Evolutionary conservation across 2,329 filamentous ascomycete genomes (phyloP).

Genomic region (Aschersonia sp.): DNA sequence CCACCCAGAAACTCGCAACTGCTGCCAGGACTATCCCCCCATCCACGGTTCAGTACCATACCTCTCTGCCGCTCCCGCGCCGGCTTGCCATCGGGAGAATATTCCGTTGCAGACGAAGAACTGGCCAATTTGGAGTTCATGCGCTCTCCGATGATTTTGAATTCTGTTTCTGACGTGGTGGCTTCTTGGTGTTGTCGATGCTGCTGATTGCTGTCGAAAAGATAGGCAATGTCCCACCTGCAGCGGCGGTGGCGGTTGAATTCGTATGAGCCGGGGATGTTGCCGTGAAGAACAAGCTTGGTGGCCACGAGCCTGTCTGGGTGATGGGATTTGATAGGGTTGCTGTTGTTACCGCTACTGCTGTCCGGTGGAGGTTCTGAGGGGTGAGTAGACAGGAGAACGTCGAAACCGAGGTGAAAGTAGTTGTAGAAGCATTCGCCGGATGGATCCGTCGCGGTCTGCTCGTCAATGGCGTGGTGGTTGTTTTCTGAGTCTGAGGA

Average conservation of each 20-base stretch:
- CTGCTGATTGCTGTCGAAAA: slow-evolving; percentile 22
- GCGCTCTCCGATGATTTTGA: slow-evolving; percentile 53
- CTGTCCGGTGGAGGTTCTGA: slow-evolving; percentile 42
- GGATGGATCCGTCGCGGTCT: slow-evolving; percentile 36
- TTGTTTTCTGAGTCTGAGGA: slow-evolving; percentile 37
- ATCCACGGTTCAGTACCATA: slow-evolving; percentile 87
- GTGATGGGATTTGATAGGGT: slow-evolving; percentile 23
- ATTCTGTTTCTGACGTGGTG: slow-evolving; percentile 64
- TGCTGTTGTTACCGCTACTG: slow-evolving; percentile 10
- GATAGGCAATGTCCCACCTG: slow-evolving; percentile 64
- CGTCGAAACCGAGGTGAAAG: slow-evolving; percentile 87
- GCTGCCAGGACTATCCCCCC: slow-evolving; percentile 82
- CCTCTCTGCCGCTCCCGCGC: slow-evolving; percentile 39
- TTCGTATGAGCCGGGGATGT: slow-evolving; percentile 87
- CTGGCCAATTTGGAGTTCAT: slow-evolving; percentile 51
- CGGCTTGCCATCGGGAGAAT: background rate
- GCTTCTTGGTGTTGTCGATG: slow-evolving; percentile 14
- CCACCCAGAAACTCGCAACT: slow-evolving; percentile 75
- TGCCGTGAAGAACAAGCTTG: slow-evolving; percentile 87
- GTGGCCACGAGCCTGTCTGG: slow-evolving; percentile 66
- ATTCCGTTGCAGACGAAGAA: slow-evolving; percentile 26
- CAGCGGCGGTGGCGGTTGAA: slow-evolving; percentile 90
- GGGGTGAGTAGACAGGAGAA: slow-evolving; percentile 63
- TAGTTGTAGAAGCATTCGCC: slow-evolving; percentile 93
- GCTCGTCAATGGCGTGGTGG: slow-evolving; percentile 41